These are phyloP conservation scores for Pichia scutulata DNA, from an alignment of 805 yeast genomes.

Conservation along the genomic window DNA sequence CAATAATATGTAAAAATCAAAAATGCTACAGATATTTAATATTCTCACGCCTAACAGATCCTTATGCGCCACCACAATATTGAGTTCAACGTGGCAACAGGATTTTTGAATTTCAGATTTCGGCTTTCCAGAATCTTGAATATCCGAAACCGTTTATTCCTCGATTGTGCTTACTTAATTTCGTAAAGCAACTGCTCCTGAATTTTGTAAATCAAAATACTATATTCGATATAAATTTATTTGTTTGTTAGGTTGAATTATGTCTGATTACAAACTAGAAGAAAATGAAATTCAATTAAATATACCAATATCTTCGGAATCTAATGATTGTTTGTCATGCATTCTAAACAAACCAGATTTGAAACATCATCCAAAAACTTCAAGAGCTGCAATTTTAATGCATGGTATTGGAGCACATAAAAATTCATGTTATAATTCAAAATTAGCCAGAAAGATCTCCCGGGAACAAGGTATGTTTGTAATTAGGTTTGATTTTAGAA, in stretches of 20 bases:
- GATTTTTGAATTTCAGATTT: no score
- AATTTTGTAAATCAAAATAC: no score
- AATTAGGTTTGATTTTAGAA: slow-evolving; percentile 77
- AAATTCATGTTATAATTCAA: slow-evolving; percentile 64
- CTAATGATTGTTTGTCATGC: slow-evolving; percentile 11
- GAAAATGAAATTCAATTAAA: slow-evolving; percentile 10
- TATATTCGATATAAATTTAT: no score
- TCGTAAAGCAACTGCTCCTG: no score
- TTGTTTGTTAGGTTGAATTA: background rate
- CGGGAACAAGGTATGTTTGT: slow-evolving; percentile 52
- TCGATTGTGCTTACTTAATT: no score
- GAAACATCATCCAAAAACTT: slow-evolving; percentile 11
- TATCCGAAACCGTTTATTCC: no score
- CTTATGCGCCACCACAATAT: no score
- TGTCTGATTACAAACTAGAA: slow-evolving; percentile 13
- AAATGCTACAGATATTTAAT: background rate
- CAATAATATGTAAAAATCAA: no score
- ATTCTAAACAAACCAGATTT: slow-evolving; percentile 18
- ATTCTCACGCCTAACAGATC: no score
- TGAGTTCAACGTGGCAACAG: no score
- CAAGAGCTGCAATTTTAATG: slow-evolving; percentile 42
- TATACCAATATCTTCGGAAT: slow-evolving; percentile 9
- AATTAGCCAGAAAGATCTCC: slow-evolving; percentile 54
- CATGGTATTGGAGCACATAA: slow-evolving; percentile 88
- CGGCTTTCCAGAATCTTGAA: no score